Evolutionary conservation across 2,329 filamentous ascomycete genomes (phyloP), one percentile per base, ranked within the genome.

Genomic region (Coleophoma crateriformis): DNA sequence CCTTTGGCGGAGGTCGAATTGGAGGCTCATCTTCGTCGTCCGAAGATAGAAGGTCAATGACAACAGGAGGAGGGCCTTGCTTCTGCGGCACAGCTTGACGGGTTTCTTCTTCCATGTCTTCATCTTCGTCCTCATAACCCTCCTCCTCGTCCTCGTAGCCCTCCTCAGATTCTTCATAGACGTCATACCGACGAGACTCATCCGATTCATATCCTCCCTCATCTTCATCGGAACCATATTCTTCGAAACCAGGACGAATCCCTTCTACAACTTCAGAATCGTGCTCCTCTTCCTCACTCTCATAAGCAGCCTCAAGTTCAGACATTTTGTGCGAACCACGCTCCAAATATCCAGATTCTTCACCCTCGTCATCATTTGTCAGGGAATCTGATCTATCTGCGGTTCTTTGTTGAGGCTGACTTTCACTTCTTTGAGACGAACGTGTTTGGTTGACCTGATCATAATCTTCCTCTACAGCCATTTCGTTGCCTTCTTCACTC

Each of bases 1-100:
- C 8, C 6, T 27, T 27, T 10, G 27, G 27, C 27, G 27, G 27
- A 27, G 27, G 27, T 27, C 27, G 27, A n/a, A 17, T 49, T 27
- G 43, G 15, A 33, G 42, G n/a, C 46, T 52, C 55, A n/a, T 63
- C 61, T 46, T 66, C 64, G 7, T 64, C 61, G 42, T 65, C 64
- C n/a, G 63, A 65, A 17, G 63, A 66, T 11, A 67, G 51, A 17
- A 67, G 50, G 22, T 65, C 60, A 15, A 67, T 66, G 17, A 66
- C 49, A 17, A 57, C 57, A 27, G 27, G 27, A 27, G 27, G 27
- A 7, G 27, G 5, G 27, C 3, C 8, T 27, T 27, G 27, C 27
- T 27, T 10, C 6, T 3, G 27, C 27, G 27, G 27, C 6, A 10
- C 27, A 27, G 27, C 27, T 27, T 27, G 27, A 27, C 27, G 27